Percentiles rank a stretch among this genome's conserved stretches.
Evolutionary conservation across 208 protist species (phyloP).

Genomic region (Naegleria lovaniensis): DNA sequence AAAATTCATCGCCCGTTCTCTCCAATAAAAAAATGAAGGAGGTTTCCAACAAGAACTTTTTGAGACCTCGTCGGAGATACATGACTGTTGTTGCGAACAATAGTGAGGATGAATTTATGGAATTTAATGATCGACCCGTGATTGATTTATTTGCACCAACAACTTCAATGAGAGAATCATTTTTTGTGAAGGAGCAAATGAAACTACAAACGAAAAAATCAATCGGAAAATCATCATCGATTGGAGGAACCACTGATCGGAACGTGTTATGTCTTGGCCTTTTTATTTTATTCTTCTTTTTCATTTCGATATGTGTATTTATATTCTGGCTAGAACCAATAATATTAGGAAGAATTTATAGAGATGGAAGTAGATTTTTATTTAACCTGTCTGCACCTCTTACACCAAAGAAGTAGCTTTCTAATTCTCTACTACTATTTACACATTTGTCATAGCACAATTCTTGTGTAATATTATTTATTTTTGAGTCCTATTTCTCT

Average conservation of each 20-base stretch:
- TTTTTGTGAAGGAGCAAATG: background rate
- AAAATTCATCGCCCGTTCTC: too few species aligned
- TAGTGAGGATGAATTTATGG: background rate
- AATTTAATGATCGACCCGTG: background rate
- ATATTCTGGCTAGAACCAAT: background rate
- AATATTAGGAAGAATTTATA: background rate
- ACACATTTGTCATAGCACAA: too few species aligned
- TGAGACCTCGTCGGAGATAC: background rate
- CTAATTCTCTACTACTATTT: too few species aligned
- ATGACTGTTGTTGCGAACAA: background rate
- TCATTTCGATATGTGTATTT: background rate
- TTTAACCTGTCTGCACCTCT: too few species aligned
- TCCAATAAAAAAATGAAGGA: too few species aligned
- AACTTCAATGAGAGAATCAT: background rate
- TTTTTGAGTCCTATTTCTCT: background rate
- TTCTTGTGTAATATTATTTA: too few species aligned
- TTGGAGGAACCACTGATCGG: background rate
- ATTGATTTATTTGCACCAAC: background rate
- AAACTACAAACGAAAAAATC: background rate
- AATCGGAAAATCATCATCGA: background rate
- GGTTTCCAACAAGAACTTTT: too few species aligned
- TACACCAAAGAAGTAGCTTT: too few species aligned
- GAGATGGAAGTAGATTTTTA: too few species aligned
- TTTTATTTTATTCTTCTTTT: background rate
- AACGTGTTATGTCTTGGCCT: background rate